Percentiles rank a stretch among this genome's conserved stretches.
These are phyloP conservation scores for Diplosphaera chodatii DNA, from an alignment of 139 green algal genomes.

Conservation along the genomic window DNA sequence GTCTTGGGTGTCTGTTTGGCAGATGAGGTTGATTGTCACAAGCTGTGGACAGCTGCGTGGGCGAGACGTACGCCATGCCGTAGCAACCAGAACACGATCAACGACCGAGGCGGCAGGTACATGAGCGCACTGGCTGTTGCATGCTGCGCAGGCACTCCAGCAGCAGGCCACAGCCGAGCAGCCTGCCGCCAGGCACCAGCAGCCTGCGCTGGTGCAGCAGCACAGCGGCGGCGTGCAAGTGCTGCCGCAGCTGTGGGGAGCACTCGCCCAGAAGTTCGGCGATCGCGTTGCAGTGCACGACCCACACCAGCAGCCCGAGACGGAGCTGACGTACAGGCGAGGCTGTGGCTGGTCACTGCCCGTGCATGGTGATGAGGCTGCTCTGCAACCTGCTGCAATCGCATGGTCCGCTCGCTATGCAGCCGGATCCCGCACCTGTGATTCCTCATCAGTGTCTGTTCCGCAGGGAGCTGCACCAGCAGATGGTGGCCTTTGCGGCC, in stretches of 20 bases:
- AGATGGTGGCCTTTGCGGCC: slow-evolving; percentile 45
- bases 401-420: too few species aligned
- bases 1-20: too few species aligned
- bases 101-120: too few species aligned
- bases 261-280: slow-evolving; percentile 25
- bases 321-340: slow-evolving; percentile 36
- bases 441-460: neutral
- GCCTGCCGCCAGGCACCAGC: neutral
- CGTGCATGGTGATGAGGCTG: too few species aligned
- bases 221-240: neutral
- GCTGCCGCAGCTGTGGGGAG: slow-evolving; percentile 16
- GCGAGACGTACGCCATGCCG: too few species aligned
- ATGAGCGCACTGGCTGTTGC: too few species aligned
- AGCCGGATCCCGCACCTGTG: too few species aligned
- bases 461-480: slow-evolving; percentile 41
- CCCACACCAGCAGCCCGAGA: slow-evolving; percentile 35
- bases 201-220: neutral
- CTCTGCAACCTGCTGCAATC: too few species aligned
- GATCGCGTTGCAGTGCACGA: slow-evolving; percentile 40
- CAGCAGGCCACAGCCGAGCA: neutral
- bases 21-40: too few species aligned
- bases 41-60: too few species aligned
- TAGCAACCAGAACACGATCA: too few species aligned
- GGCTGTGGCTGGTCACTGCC: too few species aligned
- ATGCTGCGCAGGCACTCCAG: neutral